Percentiles rank a stretch among this genome's conserved stretches.
Evolutionary conservation across 768 basidiomycete genomes (phyloP).

Genomic region (Boletus insuetus): DNA sequence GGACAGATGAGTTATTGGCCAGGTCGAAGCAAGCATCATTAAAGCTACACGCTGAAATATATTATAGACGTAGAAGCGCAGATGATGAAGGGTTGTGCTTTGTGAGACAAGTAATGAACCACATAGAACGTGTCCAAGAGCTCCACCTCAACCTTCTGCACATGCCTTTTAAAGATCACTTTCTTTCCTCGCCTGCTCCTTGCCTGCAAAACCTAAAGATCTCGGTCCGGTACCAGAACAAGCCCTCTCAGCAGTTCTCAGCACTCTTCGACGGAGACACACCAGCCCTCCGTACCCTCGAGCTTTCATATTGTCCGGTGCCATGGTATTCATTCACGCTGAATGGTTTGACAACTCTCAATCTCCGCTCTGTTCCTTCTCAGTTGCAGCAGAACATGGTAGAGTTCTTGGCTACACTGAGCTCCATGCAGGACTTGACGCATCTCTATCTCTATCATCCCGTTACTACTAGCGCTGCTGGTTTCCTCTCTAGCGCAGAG

Average conservation of each 20-base stretch:
- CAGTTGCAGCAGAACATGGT: constrained; percentile 24
- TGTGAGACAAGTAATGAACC: background rate
- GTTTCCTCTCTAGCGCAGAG: background rate
- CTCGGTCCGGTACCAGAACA: background rate
- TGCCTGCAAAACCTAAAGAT: background rate
- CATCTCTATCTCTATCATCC: constrained; percentile 32
- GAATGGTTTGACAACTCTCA: constrained; percentile 34
- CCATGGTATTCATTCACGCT: background rate
- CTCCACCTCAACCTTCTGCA: background rate
- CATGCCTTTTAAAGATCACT: too few relatives aligned
- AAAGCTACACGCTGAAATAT: background rate
- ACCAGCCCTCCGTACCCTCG: background rate
- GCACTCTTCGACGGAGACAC: background rate
- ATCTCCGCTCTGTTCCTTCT: constrained; percentile 25
- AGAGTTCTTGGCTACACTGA: constrained; percentile 33
- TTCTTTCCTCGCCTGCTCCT: background rate
- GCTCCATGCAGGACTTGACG: constrained; percentile 34
- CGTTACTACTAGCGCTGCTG: constrained; percentile 21
- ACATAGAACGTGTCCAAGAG: background rate
- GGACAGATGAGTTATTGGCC: constrained; percentile 40
- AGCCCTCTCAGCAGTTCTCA: background rate
- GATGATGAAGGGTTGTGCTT: too few relatives aligned
- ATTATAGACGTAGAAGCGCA: too few relatives aligned
- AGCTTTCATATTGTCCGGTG: background rate
- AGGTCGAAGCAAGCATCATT: constrained; percentile 40